Evolutionary conservation across 2,329 filamentous ascomycete species (phyloP).

Genomic region (Penicillium sp.): DNA sequence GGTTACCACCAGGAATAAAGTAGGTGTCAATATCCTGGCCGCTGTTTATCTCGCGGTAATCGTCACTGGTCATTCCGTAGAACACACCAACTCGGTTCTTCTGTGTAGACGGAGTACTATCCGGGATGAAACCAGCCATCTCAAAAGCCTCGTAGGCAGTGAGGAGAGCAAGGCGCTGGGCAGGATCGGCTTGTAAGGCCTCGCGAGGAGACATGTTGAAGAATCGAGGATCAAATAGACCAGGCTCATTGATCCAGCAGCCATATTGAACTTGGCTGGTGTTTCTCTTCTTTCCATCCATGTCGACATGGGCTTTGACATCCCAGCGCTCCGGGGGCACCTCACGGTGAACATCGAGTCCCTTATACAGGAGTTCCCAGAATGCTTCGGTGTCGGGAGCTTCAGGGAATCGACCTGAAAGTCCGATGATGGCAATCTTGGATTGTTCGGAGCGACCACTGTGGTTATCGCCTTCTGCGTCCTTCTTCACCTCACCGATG

Average conservation of each 20-base stretch:
- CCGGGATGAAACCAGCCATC: slow-evolving; percentile 73
- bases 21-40: slow-evolving; percentile 69
- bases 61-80: slow-evolving; percentile 72
- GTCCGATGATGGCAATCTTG: slow-evolving; percentile 82
- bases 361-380: slow-evolving; percentile 72
- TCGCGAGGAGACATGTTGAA: slow-evolving; percentile 86
- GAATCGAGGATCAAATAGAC: slow-evolving; percentile 76
- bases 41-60: slow-evolving; percentile 74
- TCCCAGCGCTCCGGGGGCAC: slow-evolving; percentile 70
- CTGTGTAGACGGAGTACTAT: slow-evolving; percentile 66
- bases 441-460: slow-evolving; percentile 42
- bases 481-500: slow-evolving; percentile 26
- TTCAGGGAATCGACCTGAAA: slow-evolving; percentile 74
- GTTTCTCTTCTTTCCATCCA: slow-evolving; percentile 70
- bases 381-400: slow-evolving; percentile 68
- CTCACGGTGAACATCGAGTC: slow-evolving; percentile 65
- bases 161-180: slow-evolving; percentile 71
- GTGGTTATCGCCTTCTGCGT: slow-evolving; percentile 19
- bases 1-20: slow-evolving; percentile 63
- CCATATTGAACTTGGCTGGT: slow-evolving; percentile 74
- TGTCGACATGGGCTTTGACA: slow-evolving; percentile 67
- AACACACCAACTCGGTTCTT: slow-evolving; percentile 67
- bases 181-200: slow-evolving; percentile 76
- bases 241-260: slow-evolving; percentile 72
- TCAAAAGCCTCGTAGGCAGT: slow-evolving; percentile 81